These are phyloP conservation scores for Phytophthora litchii DNA, from an alignment of 352 stramenopile species.

Conservation along the genomic window DNA sequence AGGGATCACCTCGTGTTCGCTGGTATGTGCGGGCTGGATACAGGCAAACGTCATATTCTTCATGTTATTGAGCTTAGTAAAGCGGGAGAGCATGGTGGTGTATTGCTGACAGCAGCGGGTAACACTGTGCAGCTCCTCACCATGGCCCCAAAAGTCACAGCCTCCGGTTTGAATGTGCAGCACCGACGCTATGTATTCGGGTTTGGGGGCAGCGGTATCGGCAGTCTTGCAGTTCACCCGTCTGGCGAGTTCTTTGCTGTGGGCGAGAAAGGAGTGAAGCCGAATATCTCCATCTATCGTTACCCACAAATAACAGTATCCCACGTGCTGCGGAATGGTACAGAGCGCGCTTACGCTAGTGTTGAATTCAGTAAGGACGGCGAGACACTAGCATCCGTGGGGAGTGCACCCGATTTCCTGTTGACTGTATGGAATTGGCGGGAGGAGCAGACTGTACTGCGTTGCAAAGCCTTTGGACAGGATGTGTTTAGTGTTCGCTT, in stretches of 20 bases:
- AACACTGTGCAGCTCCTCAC: slow-evolving; percentile 81
- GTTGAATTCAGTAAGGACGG: slow-evolving; percentile 80
- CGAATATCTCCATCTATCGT: slow-evolving; percentile 87
- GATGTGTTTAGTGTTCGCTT: slow-evolving; percentile 94
- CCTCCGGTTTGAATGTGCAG: slow-evolving; percentile 30
- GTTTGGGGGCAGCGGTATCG: slow-evolving; percentile 65
- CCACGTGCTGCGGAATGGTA: slow-evolving; percentile 83
- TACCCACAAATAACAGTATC: slow-evolving; percentile 79
- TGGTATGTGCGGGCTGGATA: slow-evolving; percentile 67
- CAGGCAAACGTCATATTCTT: slow-evolving; percentile 68
- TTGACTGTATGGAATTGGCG: slow-evolving; percentile 95
- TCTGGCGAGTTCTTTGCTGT: slow-evolving; percentile 83
- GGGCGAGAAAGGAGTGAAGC: slow-evolving; percentile 88
- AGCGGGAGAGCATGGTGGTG: slow-evolving; percentile 47
- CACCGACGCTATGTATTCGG: slow-evolving; percentile 71
- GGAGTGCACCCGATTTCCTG: slow-evolving; percentile 87
- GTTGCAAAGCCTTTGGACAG: slow-evolving; percentile 95
- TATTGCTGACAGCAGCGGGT: slow-evolving; percentile 68
- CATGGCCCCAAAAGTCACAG: slow-evolving; percentile 33
- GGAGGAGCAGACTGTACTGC: slow-evolving; percentile 88
- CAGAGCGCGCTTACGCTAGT: slow-evolving; percentile 82
- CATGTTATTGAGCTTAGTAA: slow-evolving; percentile 60
- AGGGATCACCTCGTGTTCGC: slow-evolving; percentile 76
- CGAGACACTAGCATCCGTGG: slow-evolving; percentile 90
- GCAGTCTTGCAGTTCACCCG: slow-evolving; percentile 75